A percentile compares a stretch with the other conserved stretches of the same genome.
phyloP scores from a whole-genome alignment of 129 eudicot genomes.

The Sambucus nigra region DNA sequence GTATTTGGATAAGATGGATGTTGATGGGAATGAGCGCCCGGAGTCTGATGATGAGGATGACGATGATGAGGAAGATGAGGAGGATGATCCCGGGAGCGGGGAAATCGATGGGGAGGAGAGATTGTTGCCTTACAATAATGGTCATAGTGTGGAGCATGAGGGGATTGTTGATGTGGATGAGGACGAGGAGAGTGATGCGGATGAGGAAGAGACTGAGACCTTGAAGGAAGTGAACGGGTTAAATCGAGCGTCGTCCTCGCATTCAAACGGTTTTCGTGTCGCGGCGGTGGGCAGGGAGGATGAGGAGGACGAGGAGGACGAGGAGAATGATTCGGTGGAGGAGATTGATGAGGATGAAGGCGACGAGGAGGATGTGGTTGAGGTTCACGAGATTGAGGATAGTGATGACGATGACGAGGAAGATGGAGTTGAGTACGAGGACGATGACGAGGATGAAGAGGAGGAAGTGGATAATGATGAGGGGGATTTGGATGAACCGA shows the following conservation, averaged over 20 bases:
- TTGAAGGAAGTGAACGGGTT: constrained; percentile 41
- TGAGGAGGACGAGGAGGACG: constrained; percentile 54
- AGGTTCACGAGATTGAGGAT: constrained; percentile 77
- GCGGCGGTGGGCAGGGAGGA: constrained; percentile 45
- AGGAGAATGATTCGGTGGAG: constrained; percentile 56
- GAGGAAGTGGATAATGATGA: constrained; percentile 62
- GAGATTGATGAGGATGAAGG: constrained; percentile 77
- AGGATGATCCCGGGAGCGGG: constrained; percentile 96
- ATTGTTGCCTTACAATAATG: constrained; percentile 42
- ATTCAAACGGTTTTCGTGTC: constrained; percentile 59
- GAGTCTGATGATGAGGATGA: constrained; percentile 91
- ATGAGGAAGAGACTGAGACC: constrained; percentile 86
- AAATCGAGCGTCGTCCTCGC: constrained; percentile 4
- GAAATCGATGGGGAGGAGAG: constrained; percentile 80
- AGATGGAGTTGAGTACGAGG: constrained; percentile 61
- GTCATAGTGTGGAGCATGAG: constrained; percentile 43
- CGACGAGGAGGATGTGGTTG: constrained; percentile 82
- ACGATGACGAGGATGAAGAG: constrained; percentile 46
- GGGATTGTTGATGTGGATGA: constrained; percentile 90
- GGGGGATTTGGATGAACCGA: constrained; percentile 53
- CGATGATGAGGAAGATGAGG: constrained; percentile 52
- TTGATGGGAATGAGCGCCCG: constrained; percentile 78
- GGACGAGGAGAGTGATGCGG: constrained; percentile 95
- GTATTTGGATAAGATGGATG: constrained; percentile 95
- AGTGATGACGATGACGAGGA: constrained; percentile 83